Percentiles rank a stretch among this genome's conserved stretches.
Conservation (phyloP, 2,329 filamentous ascomycete species). For the Aspergillus sp. region DNA sequence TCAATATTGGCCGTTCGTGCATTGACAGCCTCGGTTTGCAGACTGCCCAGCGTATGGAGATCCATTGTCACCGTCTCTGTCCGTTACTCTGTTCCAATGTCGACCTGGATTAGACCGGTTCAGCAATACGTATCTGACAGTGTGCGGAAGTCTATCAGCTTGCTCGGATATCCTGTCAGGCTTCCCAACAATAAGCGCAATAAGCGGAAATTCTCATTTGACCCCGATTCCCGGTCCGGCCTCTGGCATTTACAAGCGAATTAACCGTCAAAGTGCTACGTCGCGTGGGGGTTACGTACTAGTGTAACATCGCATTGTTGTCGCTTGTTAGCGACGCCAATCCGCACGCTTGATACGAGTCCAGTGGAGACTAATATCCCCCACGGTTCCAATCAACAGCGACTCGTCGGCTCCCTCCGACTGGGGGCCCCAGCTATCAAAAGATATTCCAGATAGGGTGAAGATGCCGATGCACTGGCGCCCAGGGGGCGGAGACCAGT, state of each 20-base stretch:
- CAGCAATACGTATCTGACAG: too few species aligned
- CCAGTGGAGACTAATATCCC: neutral
- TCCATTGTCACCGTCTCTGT: neutral
- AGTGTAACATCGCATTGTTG: neutral
- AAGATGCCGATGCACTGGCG: too few species aligned
- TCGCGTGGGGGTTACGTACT: slow-evolving; percentile 1
- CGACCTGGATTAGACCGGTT: too few species aligned
- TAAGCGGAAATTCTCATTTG: neutral
- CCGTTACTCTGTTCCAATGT: too few species aligned
- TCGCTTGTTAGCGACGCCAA: neutral
- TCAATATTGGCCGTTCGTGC: slow-evolving; percentile 35
- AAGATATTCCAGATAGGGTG: too few species aligned
- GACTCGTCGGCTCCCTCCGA: neutral
- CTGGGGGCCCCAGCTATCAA: neutral
- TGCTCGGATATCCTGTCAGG: too few species aligned
- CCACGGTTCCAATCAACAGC: neutral
- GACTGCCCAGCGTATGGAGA: slow-evolving; percentile 21
- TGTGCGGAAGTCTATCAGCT: too few species aligned
- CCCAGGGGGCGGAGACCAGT: too few species aligned
- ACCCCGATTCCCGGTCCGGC: neutral
- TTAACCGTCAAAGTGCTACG: neutral
- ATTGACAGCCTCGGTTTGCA: slow-evolving; percentile 41
- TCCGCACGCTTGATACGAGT: neutral
- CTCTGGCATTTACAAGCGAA: neutral
- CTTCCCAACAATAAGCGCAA: too few species aligned